Conservation (phyloP, 164 flowering plant genomes). For the Taxillus chinensis region DNA sequence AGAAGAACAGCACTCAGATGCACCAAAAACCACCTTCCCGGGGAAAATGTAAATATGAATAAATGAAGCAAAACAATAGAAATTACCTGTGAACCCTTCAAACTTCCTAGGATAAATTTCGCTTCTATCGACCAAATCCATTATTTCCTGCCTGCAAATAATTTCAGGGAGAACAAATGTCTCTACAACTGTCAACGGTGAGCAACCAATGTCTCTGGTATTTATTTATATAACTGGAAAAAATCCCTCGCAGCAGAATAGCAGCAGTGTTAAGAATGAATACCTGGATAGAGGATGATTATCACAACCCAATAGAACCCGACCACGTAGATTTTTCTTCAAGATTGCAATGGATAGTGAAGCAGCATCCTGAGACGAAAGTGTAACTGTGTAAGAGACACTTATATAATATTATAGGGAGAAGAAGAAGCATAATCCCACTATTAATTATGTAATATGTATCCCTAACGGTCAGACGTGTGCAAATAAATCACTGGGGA, state of each 20-base stretch:
- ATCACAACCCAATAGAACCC: conserved; percentile 85
- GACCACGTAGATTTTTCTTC: conserved; percentile 58
- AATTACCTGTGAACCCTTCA: conserved; percentile 47
- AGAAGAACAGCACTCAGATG: not conserved
- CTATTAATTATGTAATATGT: not conserved
- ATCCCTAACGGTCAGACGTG: not conserved
- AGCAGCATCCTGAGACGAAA: conserved; percentile 71
- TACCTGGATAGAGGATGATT: conserved; percentile 91
- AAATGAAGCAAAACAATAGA: not conserved
- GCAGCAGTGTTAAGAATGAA: not conserved
- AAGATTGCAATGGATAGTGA: conserved; percentile 72
- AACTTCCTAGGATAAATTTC: conserved; percentile 68
- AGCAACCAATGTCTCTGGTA: not conserved
- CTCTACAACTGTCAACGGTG: not conserved
- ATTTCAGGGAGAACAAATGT: not conserved
- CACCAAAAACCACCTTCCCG: not conserved
- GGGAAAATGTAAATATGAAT: not conserved
- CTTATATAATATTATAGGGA: not conserved
- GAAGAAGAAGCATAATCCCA: no score
- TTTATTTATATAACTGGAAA: not conserved
- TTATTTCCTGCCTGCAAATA: conserved; percentile 61
- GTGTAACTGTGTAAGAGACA: not conserved
- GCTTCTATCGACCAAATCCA: conserved; percentile 71
- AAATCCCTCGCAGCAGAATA: not conserved
- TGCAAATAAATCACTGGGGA: not conserved